Percentiles rank a stretch among this genome's conserved stretches.
phyloP scores from a whole-genome alignment of 805 yeast species.

The Ogataea naganishii region DNA sequence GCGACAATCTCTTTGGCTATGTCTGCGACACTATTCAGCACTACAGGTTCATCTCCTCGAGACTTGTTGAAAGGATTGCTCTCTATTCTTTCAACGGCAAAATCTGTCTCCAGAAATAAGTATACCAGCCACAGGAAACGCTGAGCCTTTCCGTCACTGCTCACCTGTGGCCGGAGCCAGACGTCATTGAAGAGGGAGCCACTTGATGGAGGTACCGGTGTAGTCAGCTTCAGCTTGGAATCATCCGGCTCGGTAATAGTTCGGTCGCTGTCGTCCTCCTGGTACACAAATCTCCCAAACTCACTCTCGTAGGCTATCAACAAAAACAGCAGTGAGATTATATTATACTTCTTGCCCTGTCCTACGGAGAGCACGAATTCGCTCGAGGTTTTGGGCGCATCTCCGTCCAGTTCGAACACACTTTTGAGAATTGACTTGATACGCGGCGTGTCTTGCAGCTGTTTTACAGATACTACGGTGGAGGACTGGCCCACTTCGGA shows the following conservation, averaged over 20 bases:
- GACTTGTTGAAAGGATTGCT: conserved; percentile 22
- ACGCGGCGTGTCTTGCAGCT: conserved; percentile 91
- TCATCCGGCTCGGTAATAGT: conserved; percentile 2
- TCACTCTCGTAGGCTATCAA: conserved; percentile 51
- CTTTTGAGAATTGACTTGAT: conserved; percentile 84
- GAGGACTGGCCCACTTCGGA: conserved; percentile 24
- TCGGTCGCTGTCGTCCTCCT: conserved; percentile 1
- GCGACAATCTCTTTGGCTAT: conserved; percentile 14
- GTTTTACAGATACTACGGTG: conserved; percentile 47
- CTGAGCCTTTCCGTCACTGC: conserved; percentile 59
- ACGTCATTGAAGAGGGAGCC: conserved; percentile 61
- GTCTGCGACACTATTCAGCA: conserved; percentile 7
- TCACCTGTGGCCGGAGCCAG: conserved; percentile 51
- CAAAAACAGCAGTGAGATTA: conserved; percentile 69
- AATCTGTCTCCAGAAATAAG: conserved; percentile 67
- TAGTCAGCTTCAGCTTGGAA: conserved; percentile 7
- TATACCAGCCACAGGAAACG: conserved; percentile 81
- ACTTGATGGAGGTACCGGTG: conserved; percentile 7
- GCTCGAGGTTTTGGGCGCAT: conserved; percentile 36
- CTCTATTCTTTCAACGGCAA: conserved; percentile 36
- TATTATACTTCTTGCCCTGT: conserved; percentile 30
- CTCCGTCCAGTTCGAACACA: conserved; percentile 61
- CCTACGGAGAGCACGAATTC: conserved; percentile 28
- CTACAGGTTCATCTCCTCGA: conserved; percentile 1
- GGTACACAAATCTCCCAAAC: conserved; percentile 13